Evolutionary conservation across 75 land plant genomes (phyloP).

Genomic region (Sequoiadendron giganteum): DNA sequence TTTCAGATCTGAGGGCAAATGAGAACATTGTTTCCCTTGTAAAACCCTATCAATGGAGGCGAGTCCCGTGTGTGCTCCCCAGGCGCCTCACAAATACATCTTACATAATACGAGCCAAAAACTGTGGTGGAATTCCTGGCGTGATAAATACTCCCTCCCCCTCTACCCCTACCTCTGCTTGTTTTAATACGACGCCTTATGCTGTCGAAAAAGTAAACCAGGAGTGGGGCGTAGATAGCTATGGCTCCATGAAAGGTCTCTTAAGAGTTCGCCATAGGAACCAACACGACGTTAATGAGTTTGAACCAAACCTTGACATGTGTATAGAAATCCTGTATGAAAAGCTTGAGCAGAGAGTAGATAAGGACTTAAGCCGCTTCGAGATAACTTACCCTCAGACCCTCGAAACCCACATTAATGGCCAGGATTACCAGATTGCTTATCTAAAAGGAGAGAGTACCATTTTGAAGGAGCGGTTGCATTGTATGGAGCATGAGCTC

Average conservation of each 20-base stretch:
- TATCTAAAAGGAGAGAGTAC: conserved; percentile 35
- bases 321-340: background rate
- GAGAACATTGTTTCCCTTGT: background rate
- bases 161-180: conserved; percentile 23
- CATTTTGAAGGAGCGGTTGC: conserved; percentile 28
- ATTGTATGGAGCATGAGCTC: conserved; percentile 26
- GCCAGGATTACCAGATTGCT: conserved; percentile 39
- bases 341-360: conserved; percentile 30
- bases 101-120: conserved; percentile 20
- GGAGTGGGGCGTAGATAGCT: conserved; percentile 35
- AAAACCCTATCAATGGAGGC: background rate
- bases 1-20: background rate
- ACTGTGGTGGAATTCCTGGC: conserved; percentile 9
- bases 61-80: background rate
- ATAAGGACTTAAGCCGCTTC: conserved; percentile 37
- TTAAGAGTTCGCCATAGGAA: conserved; percentile 17
- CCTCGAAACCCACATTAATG: conserved; percentile 5
- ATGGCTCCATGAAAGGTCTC: conserved; percentile 49
- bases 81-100: conserved; percentile 20
- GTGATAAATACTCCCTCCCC: conserved; percentile 14
- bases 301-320: background rate
- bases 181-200: conserved; percentile 16
- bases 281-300: too few relatives aligned
- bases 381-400: conserved; percentile 30
- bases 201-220: conserved; percentile 19